Evolutionary conservation across 352 stramenopile species (phyloP).

Genomic region (Phytophthora hibernalis): DNA sequence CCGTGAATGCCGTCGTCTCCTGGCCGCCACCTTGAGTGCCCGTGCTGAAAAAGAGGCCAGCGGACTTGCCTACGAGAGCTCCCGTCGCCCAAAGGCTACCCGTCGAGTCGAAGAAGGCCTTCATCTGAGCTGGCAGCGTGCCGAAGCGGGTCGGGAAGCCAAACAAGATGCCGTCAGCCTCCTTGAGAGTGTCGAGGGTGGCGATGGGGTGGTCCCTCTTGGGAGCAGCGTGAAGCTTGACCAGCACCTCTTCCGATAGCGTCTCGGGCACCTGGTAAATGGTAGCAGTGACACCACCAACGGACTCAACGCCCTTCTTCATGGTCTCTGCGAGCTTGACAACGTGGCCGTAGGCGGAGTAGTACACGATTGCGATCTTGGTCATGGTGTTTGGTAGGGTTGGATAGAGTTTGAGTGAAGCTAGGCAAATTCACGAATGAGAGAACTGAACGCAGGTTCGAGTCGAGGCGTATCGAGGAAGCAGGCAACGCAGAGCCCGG

Average conservation of each 20-base stretch:
- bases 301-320: constrained; percentile 34
- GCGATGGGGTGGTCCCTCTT: constrained; percentile 39
- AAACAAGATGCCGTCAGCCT: constrained; percentile 37
- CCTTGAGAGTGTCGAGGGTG: constrained; percentile 31
- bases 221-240: constrained; percentile 24
- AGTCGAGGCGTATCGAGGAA: too few relatives aligned
- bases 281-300: constrained; percentile 25
- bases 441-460: too few relatives aligned
- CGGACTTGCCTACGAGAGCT: constrained; percentile 33
- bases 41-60: constrained; percentile 43
- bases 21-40: too few relatives aligned
- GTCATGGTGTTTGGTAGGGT: constrained; percentile 25
- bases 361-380: constrained; percentile 41
- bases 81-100: constrained; percentile 33
- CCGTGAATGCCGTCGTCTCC: constrained; percentile 38
- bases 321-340: constrained; percentile 23
- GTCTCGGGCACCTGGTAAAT: constrained; percentile 30
- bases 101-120: constrained; percentile 38
- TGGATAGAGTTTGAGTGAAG: constrained; percentile 13
- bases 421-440: constrained; percentile 32
- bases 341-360: constrained; percentile 40
- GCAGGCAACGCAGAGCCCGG: too few relatives aligned
- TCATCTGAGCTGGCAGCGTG: constrained; percentile 34
- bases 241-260: constrained; percentile 18
- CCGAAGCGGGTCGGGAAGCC: constrained; percentile 40